A percentile compares a stretch with the other conserved stretches of the same genome.
phyloP scores from a whole-genome alignment of 2,329 filamentous ascomycete genomes.

The Cladosporium halotolerans region DNA sequence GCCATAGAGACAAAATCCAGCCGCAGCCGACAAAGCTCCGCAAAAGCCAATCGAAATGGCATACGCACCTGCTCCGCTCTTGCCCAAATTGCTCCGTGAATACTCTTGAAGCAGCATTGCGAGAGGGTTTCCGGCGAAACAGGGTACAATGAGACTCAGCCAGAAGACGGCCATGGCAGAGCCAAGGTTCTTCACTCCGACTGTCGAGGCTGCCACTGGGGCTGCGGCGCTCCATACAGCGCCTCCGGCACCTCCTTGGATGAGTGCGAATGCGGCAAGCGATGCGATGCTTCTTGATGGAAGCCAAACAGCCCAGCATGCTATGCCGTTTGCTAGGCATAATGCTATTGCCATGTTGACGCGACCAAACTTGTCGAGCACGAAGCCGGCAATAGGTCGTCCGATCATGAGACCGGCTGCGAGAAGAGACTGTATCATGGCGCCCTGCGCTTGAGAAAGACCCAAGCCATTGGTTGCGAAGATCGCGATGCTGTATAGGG shows the following conservation, averaged over 20 bases:
- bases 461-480: constrained; percentile 1
- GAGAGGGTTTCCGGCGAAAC: neutral
- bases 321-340: constrained; percentile 1
- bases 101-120: constrained; percentile 2
- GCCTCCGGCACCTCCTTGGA: constrained; percentile 1
- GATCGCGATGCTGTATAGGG: constrained; percentile 8
- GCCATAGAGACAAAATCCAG: constrained; percentile 1
- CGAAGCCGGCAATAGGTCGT: neutral
- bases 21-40: constrained; percentile 1
- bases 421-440: neutral
- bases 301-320: constrained; percentile 7
- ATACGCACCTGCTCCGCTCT: constrained; percentile 1
- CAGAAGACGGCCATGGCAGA: constrained; percentile 8
- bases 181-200: constrained; percentile 1
- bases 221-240: constrained; percentile 4
- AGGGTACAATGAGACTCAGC: neutral
- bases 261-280: neutral
- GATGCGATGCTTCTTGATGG: neutral
- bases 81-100: neutral
- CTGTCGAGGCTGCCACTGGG: neutral
- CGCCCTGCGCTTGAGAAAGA: neutral
- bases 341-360: constrained; percentile 2
- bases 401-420: constrained; percentile 8
- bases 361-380: constrained; percentile 3
- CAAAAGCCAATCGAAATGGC: constrained; percentile 5